phyloP scores from a whole-genome alignment of 306 rosid species.

The Carpinus viminea region DNA sequence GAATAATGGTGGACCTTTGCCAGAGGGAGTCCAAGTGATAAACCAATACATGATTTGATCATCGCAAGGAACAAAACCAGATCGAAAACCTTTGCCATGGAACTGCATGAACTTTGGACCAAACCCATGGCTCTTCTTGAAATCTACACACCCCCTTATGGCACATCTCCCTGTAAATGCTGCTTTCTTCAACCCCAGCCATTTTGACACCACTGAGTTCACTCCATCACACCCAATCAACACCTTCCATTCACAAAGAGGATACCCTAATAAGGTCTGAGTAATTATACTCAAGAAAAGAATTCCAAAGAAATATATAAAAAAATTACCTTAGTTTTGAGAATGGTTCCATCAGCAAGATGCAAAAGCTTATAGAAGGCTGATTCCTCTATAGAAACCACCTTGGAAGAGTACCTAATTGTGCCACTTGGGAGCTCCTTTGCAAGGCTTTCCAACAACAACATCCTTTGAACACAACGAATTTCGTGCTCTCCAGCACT shows the following conservation, averaged over 20 bases:
- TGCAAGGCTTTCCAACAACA: conserved; percentile 58
- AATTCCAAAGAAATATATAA: no score
- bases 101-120: conserved; percentile 19
- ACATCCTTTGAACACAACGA: conserved; percentile 54
- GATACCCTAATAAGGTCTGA: background rate
- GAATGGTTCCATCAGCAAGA: conserved; percentile 62
- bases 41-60: conserved; percentile 28
- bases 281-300: background rate
- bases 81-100: conserved; percentile 29
- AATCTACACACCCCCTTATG: conserved; percentile 45
- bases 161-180: conserved; percentile 48
- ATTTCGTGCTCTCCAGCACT: conserved; percentile 40
- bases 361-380: conserved; percentile 58
- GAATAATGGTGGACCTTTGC: background rate
- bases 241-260: conserved; percentile 39
- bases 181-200: conserved; percentile 63
- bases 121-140: conserved; percentile 20
- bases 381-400: conserved; percentile 65
- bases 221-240: conserved; percentile 86
- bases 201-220: conserved; percentile 69
- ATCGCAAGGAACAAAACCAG: conserved; percentile 33
- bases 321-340: conserved; percentile 55
- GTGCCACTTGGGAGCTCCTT: conserved; percentile 70
- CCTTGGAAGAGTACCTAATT: conserved; percentile 69
- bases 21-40: conserved; percentile 27